These are phyloP conservation scores for Berkeleyomyces basicola DNA, from an alignment of 2,329 filamentous ascomycete genomes.

Conservation along the genomic window DNA sequence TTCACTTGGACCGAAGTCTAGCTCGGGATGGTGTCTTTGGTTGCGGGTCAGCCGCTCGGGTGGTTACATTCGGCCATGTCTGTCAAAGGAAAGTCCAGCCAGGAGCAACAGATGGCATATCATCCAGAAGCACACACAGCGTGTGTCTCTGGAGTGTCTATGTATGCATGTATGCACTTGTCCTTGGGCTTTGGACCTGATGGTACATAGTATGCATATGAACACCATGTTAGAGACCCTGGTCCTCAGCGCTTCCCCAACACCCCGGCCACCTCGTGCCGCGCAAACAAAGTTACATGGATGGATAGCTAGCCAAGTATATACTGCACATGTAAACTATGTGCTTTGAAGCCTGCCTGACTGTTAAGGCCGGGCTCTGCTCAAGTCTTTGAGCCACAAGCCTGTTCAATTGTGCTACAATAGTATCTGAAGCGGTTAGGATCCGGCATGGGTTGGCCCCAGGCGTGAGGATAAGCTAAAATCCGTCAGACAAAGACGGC, in stretches of 20 bases:
- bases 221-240: not conserved
- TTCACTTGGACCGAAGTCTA: too few species aligned
- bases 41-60: too few species aligned
- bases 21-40: too few species aligned
- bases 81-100: too few species aligned
- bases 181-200: too few species aligned
- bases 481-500: not conserved
- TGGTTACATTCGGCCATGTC: too few species aligned
- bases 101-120: too few species aligned
- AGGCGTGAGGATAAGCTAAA: slow-evolving; percentile 3
- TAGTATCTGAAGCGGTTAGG: not conserved
- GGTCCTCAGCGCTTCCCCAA: not conserved
- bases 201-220: too few species aligned
- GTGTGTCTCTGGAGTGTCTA: not conserved
- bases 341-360: not conserved
- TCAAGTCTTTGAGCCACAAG: not conserved
- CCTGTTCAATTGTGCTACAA: not conserved
- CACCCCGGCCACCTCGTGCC: not conserved
- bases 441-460: not conserved
- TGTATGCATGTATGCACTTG: not conserved
- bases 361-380: not conserved
- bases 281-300: too few species aligned
- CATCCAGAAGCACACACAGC: too few species aligned
- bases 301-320: too few species aligned
- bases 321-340: not conserved